Conservation (phyloP, 169 alveolate genomes). For the Plasmodium chabaudi region DNA sequence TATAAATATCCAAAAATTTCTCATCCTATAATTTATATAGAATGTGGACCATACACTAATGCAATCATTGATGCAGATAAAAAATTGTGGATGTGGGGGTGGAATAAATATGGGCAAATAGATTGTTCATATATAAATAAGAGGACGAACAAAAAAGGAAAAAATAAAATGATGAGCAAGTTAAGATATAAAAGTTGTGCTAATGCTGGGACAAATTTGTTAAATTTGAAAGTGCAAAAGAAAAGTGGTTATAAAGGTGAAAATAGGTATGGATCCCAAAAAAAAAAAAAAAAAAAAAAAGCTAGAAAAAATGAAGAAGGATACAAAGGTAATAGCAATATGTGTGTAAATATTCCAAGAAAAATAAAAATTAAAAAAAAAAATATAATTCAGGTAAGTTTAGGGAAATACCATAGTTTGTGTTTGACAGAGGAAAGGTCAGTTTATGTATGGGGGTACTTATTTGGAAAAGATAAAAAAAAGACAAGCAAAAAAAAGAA, state of each 20-base stretch:
- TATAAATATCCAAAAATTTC: constrained; percentile 28
- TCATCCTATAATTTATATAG: constrained; percentile 43
- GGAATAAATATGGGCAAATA: constrained; percentile 65
- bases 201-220: too few species aligned
- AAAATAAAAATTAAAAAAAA: constrained; percentile 46
- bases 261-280: background rate
- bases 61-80: constrained; percentile 39
- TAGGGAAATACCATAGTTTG: constrained; percentile 61
- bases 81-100: constrained; percentile 65
- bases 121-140: constrained; percentile 19
- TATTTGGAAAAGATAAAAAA: constrained; percentile 4
- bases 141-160: constrained; percentile 8
- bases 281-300: background rate
- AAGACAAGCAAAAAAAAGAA: background rate
- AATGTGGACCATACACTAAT: constrained; percentile 43
- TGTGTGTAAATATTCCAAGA: constrained; percentile 54
- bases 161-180: background rate
- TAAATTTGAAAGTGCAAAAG: too few species aligned
- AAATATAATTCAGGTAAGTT: constrained; percentile 41
- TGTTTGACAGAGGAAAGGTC: constrained; percentile 63
- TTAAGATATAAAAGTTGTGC: background rate
- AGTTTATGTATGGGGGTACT: constrained; percentile 71
- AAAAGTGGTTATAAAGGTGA: background rate
- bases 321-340: constrained; percentile 5
- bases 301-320: background rate